phyloP scores from a whole-genome alignment of 345 rosid genomes.

The Rhodomyrtus tomentosa region DNA sequence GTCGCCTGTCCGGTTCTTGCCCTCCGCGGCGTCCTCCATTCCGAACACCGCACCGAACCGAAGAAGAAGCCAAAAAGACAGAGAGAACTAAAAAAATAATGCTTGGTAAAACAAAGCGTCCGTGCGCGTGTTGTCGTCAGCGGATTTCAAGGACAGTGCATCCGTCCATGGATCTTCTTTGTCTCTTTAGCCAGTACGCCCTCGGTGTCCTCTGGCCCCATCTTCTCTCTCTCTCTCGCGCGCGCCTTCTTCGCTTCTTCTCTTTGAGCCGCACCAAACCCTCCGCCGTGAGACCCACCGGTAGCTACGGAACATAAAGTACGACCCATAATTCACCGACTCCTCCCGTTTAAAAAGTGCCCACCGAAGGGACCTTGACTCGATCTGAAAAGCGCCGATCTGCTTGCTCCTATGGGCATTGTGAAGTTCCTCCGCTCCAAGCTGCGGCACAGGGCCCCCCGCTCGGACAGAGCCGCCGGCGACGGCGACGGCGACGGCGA shows the following conservation, averaged over 20 bases:
- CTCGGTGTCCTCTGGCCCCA: neutral
- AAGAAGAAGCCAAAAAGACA: too few relatives aligned
- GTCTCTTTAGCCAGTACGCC: too few relatives aligned
- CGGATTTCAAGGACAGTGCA: too few relatives aligned
- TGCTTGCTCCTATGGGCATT: neutral
- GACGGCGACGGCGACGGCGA: neutral
- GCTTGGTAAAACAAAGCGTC: too few relatives aligned
- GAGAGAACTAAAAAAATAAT: too few relatives aligned
- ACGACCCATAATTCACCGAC: neutral
- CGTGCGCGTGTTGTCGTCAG: too few relatives aligned
- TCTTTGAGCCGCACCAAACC: neutral
- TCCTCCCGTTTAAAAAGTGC: neutral
- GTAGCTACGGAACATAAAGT: neutral
- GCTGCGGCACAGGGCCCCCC: neutral
- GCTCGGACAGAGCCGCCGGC: neutral
- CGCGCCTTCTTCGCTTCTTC: neutral
- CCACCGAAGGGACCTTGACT: neutral
- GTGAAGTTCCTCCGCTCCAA: conserved; percentile 1
- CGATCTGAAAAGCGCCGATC: neutral
- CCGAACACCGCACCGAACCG: too few relatives aligned
- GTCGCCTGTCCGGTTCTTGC: too few relatives aligned
- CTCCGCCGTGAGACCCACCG: neutral
- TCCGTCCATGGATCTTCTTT: too few relatives aligned
- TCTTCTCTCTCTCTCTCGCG: neutral
- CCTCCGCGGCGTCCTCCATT: too few relatives aligned